Conservation (phyloP, 2,329 filamentous ascomycete genomes). For the Basipetospora chlamydospora region DNA sequence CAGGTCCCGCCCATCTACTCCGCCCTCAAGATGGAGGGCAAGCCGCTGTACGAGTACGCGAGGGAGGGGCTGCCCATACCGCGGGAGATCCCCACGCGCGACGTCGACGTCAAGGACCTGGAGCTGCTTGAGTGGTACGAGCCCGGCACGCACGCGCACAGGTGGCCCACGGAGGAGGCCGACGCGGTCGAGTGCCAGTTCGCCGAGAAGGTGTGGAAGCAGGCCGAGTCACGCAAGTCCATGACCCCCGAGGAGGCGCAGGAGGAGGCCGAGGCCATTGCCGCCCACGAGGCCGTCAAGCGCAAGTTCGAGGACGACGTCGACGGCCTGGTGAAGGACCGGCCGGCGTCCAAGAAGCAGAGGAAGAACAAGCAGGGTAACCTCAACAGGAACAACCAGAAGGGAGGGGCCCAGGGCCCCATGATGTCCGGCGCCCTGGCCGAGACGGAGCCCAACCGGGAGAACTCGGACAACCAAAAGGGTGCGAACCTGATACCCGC, state of each 20-base stretch:
- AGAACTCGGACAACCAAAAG: constrained; percentile 15
- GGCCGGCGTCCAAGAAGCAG: constrained; percentile 23
- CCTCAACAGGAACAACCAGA: constrained; percentile 11
- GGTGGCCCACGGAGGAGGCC: constrained; percentile 70
- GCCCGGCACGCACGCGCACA: constrained; percentile 63
- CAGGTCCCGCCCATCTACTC: constrained; percentile 90
- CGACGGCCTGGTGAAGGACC: constrained; percentile 40
- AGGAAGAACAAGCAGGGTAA: constrained; percentile 18
- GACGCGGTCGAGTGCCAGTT: constrained; percentile 59
- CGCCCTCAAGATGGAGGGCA: constrained; percentile 83
- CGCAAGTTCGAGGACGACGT: constrained; percentile 42
- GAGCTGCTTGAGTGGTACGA: constrained; percentile 77
- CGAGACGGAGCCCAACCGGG: constrained; percentile 25
- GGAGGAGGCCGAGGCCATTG: constrained; percentile 38
- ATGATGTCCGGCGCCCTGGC: constrained; percentile 46
- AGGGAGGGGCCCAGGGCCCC: constrained; percentile 16
- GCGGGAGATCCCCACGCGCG: constrained; percentile 64
- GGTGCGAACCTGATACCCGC: constrained; percentile 40
- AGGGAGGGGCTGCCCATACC: constrained; percentile 78
- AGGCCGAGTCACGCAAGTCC: constrained; percentile 33
- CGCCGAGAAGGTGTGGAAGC: constrained; percentile 56
- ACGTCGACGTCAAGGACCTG: constrained; percentile 63
- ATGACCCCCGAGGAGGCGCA: constrained; percentile 39
- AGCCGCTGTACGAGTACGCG: constrained; percentile 91
- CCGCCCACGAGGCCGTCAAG: constrained; percentile 42